Evolutionary conservation across 208 protist species (phyloP), one percentile per base, ranked within the genome.

Genomic region (Acanthamoeba comandoni): DNA sequence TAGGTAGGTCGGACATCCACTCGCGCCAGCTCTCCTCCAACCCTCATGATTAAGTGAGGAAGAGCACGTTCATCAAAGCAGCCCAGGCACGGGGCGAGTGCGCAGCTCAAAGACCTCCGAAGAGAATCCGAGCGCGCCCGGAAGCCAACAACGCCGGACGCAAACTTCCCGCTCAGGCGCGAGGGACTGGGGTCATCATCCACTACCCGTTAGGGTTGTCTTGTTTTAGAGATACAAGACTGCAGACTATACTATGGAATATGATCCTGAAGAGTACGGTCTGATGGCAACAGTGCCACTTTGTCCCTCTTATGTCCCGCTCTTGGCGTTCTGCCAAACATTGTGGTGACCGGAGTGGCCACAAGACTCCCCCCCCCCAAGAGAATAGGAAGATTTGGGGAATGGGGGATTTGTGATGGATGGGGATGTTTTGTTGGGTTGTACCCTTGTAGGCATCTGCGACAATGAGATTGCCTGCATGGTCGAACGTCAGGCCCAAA

Each of bases 191-290:
- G 4, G 75, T 85, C 75, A 85, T 85, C 75, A 85, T 85, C 75
- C 75, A 85, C n/a, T 85, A 85, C 75, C 75, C 53, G 67, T 51
- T 85, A 57, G 75, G 75, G 55, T 85, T 57, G 75, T 85, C 75
- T 85, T 85, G 75, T 85, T 64, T 84, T 65, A 84, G 73, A 55
- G 73, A 84, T 84, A 84, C 73, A 84, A 84, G 73, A 62, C 73
- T 84, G 24, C 64, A 84, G 73, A 84, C 73, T 84, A n/a, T 84
- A 62, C 73, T 84, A 84, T 84, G 73, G 73, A 84, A 84, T 84
- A 84, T 84, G 73, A 84, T 84, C 73, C 73, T 84, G 73, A 84
- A 84, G 73, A 84, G 73, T 85, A 84, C 73, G 73, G 73, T 84
- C 73, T 84, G n/a, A n/a, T n/a, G n/a, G n/a, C n/a, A n/a, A n/a